Evolutionary conservation across 108 stramenopile genomes (phyloP), one percentile per base, ranked within the genome.

Genomic region (Conticribra weissflogii): DNA sequence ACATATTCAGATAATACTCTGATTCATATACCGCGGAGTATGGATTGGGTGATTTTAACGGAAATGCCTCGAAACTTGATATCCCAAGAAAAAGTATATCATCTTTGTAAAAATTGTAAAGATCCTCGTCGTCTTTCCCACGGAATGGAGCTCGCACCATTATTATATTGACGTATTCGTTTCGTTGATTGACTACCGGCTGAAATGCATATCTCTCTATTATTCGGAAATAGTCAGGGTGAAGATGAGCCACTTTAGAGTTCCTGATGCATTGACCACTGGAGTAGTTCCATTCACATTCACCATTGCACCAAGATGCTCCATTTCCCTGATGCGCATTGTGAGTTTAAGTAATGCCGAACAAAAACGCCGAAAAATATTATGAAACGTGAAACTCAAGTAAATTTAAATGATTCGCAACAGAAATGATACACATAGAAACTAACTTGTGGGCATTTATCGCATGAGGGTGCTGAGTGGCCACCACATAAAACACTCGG

Each of bases 71-170:
- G 61, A 70, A 80, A 41, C 68, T 70, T 16, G 74, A 75, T 52
- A 80, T 80, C 0, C 79, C 79, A 23, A 80, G 46, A 31, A 80
- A 80, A 29, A 80, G 45, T 27, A 80, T 70, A 5, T 80, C 73
- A 19, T 80, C 54, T 33, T 76, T 75, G 60, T 80, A 80, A 44
- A 66, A 70, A 31, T 70, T 19, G 47, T 74, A 80, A 2, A 80
- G 22, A 25, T 75, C 68, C 34, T 68, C 66, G 61, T 76, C 75
- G 28, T 68, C 75, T 2, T 0, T 31, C 19, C 53, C 47, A 3
- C 67, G 65, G 34, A 80, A 75, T 0, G 79, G 79, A 19, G 79
- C 33, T 21, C 79, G 55, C 0, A 80, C 74, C 69, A 80, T 18
- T n/a, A 76, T 76, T 14, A 80, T 32, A 50, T 80, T 80, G 50